Evolutionary conservation across 345 rosid genomes (phyloP), one percentile per base, ranked within the genome.

Genomic region (Boechera retrofracta): DNA sequence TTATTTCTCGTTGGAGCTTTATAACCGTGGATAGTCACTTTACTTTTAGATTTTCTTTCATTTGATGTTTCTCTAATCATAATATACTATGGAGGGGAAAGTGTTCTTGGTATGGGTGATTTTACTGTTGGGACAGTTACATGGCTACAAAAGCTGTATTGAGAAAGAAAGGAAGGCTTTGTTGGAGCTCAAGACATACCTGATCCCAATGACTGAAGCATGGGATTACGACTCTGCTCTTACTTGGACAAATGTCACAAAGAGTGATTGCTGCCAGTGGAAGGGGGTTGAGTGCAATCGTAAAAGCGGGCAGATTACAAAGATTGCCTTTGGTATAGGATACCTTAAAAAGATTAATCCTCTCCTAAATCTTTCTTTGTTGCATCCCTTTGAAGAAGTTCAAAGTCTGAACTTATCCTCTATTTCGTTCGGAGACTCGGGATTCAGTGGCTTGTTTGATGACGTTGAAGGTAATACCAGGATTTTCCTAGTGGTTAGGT

Each of bases 401-500:
- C 13, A 13, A 58, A 58, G 28, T 16, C 44, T 58, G 12, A 5
- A 35, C 44, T 59, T 59, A 59, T 31, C 21, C 35, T 5, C 35
- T 4, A 5, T 1, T 21, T 21, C 1, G 21, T 1, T 21, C 21
- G 1, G 1, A 21, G 1, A 1, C 21, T 1, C 1, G 21, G 24
- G 24, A 32, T 54, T 64, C 56, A 8, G 5, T 36, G 72, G 72
- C 51, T 68, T 76, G 4, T 49, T 68, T 59, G 74, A 76, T 60
- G 55, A 60, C 21, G 28, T 76, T 2, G 68, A 59, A 49, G 74
- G 68, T 75, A 75, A 75, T 3, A 26, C 8, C 39, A 7, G 24
- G 24, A 21, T 21, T 21, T 21, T 21, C 1, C 24, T 21, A 21
- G 24, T 21, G 24, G 24, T 21, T 21, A 21, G 24, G 24, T 21